These are phyloP conservation scores for Cajanus cajan DNA, from an alignment of 306 rosid genomes.

Conservation along the genomic window DNA sequence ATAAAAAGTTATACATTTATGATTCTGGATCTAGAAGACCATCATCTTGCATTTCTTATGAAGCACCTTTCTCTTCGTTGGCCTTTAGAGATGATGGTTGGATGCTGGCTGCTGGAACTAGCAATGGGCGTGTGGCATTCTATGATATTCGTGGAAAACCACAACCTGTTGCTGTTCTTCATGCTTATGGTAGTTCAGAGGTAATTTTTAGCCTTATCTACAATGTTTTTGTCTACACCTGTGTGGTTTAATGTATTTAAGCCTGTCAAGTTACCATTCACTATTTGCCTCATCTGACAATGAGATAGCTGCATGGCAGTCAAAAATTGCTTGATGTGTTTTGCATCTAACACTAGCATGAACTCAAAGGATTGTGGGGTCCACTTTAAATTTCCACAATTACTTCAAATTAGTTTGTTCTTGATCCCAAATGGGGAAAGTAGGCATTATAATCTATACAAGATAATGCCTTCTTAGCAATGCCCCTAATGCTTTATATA, in stretches of 20 bases:
- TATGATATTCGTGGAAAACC: slow-evolving; percentile 97
- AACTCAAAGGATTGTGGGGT: not conserved
- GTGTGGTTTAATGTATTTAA: slow-evolving; percentile 11
- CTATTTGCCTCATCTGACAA: slow-evolving; percentile 9
- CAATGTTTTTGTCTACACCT: slow-evolving; percentile 14
- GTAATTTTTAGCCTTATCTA: slow-evolving; percentile 28
- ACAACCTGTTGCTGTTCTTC: slow-evolving; percentile 87
- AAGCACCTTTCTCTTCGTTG: slow-evolving; percentile 91
- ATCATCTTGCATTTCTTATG: slow-evolving; percentile 78
- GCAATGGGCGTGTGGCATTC: slow-evolving; percentile 94
- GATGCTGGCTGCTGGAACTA: slow-evolving; percentile 96
- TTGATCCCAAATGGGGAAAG: not conserved
- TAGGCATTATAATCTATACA: not conserved
- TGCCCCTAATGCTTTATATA: not conserved
- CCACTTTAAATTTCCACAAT: slow-evolving; percentile 19
- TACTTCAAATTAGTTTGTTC: not conserved
- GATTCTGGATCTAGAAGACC: slow-evolving; percentile 88
- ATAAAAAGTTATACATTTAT: slow-evolving; percentile 87
- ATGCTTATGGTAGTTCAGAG: slow-evolving; percentile 70
- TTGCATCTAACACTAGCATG: slow-evolving; percentile 1
- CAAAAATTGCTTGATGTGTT: slow-evolving; percentile 10
- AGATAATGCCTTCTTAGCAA: not conserved
- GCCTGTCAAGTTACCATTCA: not conserved
- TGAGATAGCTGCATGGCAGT: not conserved
- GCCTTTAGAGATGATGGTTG: slow-evolving; percentile 94